Evolutionary conservation across 1,284 basidiomycete species (phyloP), one percentile per base, ranked within the genome.

Genomic region (Pseudozyma hubeiensis): DNA sequence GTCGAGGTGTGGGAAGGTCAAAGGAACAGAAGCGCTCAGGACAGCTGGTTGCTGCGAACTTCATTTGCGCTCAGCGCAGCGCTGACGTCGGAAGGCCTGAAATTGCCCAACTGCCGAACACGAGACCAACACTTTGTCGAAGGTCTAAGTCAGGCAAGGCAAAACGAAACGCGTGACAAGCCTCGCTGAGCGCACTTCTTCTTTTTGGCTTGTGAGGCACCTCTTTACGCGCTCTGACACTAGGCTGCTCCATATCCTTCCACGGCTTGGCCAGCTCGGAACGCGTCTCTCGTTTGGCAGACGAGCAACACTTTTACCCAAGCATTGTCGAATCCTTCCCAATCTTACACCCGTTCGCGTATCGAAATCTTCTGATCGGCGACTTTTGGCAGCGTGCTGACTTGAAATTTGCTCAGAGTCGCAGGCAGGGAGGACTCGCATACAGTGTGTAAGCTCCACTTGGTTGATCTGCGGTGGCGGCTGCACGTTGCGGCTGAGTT

Each of bases 91-190:
- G 24, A 24, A 24, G 24, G 24, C 24, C 24, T 24, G 24, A 24
- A 24, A 24, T 24, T 24, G 24, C 4, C 24, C 24, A 24, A 24
- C 24, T 24, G 24, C 24, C 24, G 24, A 24, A 24, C 24, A 37
- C 35, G 31, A 64, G 63, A 64, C 63, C 63, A 64, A 64, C 63
- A 64, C 63, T 58, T 58, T 49, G 41, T 24, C 8, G 8, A 14
- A 5, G 14, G 2, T 14, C 1, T 16, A 7, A 16, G 31, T 30
- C 31, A n/a, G 31, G 9, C 24, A 53, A 35, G 9, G 35, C 14
- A 5, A 37, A 14, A 14, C 8, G 8, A 1, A 41, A 41, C 41
- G 41, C 41, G 33, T 19, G 30, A 13, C 40, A 7, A 41, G 40
- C 7, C 19, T 33, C 30, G 31, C 41, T 53, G 40, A 41, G 41